Evolutionary conservation across 345 rosid genomes (phyloP), one percentile per base, ranked within the genome.

Genomic region (Acer campestre): DNA sequence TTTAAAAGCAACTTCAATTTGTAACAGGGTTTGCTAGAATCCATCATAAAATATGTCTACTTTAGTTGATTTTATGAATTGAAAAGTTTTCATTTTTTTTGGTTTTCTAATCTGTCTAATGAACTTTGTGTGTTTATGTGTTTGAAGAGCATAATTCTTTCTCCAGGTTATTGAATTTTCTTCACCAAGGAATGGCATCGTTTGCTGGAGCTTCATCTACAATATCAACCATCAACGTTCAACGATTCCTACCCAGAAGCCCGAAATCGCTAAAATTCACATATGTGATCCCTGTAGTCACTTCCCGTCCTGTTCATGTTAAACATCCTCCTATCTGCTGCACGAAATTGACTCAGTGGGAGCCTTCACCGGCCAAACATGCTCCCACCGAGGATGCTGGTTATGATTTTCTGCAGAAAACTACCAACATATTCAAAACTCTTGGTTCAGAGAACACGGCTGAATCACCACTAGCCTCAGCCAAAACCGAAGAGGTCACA

Each of bases 341-440:
- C 83, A 78, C 92, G 9, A 86, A 88, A 22, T 74, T 78, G 31
- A 85, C 95, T 65, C 87, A 85, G 6, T 90, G 91, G 97, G 95
- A 93, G 76, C 87, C 95, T 53, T 76, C 90, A 59, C 91, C 88
- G 2, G 79, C 81, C 59, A 70, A 85, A 7, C 86, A 76, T 64
- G 86, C 93, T 77, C 78, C 86, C 17, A 64, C 87, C 8, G 90
- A 85, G 31, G 89, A 88, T 67, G 74, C 83, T 65, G 81, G 65
- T 74, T 84, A 73, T 56, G 75, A 79, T 63, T 79, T 90, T 70
- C 67, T 91, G 61, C 84, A 87, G 0, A 88, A 86, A 83, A 76
- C 90, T 18, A 11, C 80, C 1, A 83, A 84, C 76, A 79, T 90
- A 55, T 93, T 92, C 74, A 94, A 90, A 46, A 89, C 90, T 62